Conservation (phyloP, 345 rosid genomes). For the Laguncularia racemosa region DNA sequence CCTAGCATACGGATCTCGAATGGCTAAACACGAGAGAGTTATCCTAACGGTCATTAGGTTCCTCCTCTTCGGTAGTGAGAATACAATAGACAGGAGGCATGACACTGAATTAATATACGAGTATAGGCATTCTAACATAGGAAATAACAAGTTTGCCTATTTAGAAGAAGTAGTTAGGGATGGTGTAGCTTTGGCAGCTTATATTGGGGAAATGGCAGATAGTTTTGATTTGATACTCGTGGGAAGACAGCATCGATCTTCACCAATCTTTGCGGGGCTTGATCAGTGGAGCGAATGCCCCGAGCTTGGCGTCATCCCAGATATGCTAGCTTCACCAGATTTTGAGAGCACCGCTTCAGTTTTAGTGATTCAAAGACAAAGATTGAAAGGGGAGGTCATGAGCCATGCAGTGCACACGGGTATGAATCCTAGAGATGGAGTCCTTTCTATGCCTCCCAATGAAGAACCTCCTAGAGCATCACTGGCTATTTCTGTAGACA, state of each 20-base stretch:
- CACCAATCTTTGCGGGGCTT: slow-evolving; percentile 25
- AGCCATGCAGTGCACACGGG: neutral
- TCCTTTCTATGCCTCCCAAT: no score
- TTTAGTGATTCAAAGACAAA: slow-evolving; percentile 28
- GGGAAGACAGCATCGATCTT: slow-evolving; percentile 23
- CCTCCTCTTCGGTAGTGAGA: slow-evolving; percentile 28
- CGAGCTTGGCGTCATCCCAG: slow-evolving; percentile 37
- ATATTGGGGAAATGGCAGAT: slow-evolving; percentile 3
- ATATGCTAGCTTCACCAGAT: slow-evolving; percentile 37
- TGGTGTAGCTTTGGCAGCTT: slow-evolving; percentile 14
- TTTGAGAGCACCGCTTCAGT: slow-evolving; percentile 21
- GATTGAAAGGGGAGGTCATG: slow-evolving; percentile 10
- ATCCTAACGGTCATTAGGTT: slow-evolving; percentile 25
- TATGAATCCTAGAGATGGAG: no score
- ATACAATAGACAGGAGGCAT: slow-evolving; percentile 22
- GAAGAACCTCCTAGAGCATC: no score
- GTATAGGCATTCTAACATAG: slow-evolving; percentile 14
- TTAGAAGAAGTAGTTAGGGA: slow-evolving; percentile 27
- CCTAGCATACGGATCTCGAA: slow-evolving; percentile 26
- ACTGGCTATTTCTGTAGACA: no score
- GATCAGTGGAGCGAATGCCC: slow-evolving; percentile 41
- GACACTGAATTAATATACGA: slow-evolving; percentile 21
- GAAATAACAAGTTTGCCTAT: slow-evolving; percentile 21
- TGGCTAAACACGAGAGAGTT: slow-evolving; percentile 21
- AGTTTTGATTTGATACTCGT: slow-evolving; percentile 28